phyloP scores from a whole-genome alignment of 495 filamentous ascomycete genomes.

The Trichocladium antarcticum region DNA sequence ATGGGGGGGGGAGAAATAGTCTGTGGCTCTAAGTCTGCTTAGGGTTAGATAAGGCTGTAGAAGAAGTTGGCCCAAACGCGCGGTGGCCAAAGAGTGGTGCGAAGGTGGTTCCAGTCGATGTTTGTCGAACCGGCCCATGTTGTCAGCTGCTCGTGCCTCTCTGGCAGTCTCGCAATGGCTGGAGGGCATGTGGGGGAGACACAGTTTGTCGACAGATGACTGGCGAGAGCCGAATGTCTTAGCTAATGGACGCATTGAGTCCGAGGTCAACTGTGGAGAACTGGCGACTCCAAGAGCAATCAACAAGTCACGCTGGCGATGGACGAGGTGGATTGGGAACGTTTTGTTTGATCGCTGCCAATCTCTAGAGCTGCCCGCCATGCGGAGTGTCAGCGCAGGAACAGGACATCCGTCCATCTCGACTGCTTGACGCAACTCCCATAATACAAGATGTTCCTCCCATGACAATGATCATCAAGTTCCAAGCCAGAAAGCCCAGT shows the following conservation, averaged over 20 bases:
- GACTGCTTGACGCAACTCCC: not conserved
- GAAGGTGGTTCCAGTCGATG: slow-evolving; percentile 4
- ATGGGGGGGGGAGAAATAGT: too few relatives aligned
- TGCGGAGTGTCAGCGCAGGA: not conserved
- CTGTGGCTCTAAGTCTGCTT: too few relatives aligned
- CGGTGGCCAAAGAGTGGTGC: not conserved
- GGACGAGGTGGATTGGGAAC: slow-evolving; percentile 6
- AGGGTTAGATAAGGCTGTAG: too few relatives aligned
- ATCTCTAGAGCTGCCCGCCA: slow-evolving; percentile 6
- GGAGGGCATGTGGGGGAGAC: not conserved
- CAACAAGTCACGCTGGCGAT: not conserved
- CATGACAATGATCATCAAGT: slow-evolving; percentile 17
- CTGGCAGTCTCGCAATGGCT: slow-evolving; percentile 3
- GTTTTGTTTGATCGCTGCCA: slow-evolving; percentile 10
- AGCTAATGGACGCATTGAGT: not conserved
- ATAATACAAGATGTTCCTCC: slow-evolving; percentile 10
- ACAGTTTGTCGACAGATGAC: not conserved
- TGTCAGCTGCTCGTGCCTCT: slow-evolving; percentile 1
- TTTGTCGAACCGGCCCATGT: not conserved
- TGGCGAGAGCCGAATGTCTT: not conserved
- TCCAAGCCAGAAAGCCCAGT: slow-evolving; percentile 2
- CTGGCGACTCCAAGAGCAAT: not conserved
- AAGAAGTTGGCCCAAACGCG: too few relatives aligned
- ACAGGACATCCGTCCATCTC: not conserved
- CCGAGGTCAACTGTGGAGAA: not conserved